Percentiles rank a stretch among this genome's conserved stretches.
phyloP scores from a whole-genome alignment of 2,329 filamentous ascomycete species.

The Diaporthe sp. region DNA sequence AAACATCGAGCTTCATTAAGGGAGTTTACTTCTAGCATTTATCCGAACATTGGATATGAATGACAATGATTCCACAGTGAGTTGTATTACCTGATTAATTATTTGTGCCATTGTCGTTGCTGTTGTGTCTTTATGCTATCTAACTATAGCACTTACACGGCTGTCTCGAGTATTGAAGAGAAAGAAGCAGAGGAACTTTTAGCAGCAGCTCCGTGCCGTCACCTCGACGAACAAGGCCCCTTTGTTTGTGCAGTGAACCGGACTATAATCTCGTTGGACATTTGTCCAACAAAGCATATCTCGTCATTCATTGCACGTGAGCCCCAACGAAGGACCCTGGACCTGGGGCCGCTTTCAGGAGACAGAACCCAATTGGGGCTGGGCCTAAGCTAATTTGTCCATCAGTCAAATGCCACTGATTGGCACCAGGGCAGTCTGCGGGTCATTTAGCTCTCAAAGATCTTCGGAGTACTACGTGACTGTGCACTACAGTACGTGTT shows the following conservation, averaged over 20 bases:
- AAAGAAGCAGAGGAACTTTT: neutral
- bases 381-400: neutral
- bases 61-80: too few species aligned
- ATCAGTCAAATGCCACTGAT: neutral
- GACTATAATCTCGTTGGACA: neutral
- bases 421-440: neutral
- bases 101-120: neutral
- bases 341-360: neutral
- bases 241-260: neutral
- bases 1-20: neutral
- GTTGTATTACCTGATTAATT: neutral
- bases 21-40: neutral
- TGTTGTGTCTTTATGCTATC: neutral
- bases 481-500: neutral
- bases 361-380: neutral
- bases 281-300: neutral
- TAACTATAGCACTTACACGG: neutral
- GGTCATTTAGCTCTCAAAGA: neutral
- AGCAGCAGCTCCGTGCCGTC: neutral
- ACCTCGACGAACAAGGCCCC: neutral
- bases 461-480: constrained; percentile 19
- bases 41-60: neutral
- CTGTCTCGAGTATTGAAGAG: neutral
- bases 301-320: neutral
- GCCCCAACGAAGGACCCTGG: neutral